A percentile compares a stretch with the other conserved stretches of the same genome.
Evolutionary conservation across 2,329 filamentous ascomycete genomes (phyloP).

Genomic region (Fusarium sp.): DNA sequence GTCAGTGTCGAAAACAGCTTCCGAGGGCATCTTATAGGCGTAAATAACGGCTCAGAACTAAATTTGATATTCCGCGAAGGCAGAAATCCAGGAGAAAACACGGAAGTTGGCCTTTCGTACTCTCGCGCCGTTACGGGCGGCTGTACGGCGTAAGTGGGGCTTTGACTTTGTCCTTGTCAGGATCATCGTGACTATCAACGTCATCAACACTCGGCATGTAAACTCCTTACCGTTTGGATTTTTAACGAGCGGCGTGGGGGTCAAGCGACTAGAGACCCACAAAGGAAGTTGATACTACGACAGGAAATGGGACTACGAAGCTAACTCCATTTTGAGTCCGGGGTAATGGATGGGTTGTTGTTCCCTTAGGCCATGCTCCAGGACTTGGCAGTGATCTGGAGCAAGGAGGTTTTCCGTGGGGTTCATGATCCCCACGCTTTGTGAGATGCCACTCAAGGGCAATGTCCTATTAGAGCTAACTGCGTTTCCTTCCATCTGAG

Average conservation of each 20-base stretch:
- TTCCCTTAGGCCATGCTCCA: not conserved
- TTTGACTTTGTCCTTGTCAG: not conserved
- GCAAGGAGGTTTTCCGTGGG: conserved; percentile 10
- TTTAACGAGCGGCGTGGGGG: not conserved
- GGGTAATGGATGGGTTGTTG: too few relatives aligned
- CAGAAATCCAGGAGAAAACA: too few relatives aligned
- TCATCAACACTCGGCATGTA: not conserved
- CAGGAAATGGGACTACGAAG: too few relatives aligned
- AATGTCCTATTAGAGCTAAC: not conserved
- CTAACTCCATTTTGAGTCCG: too few relatives aligned
- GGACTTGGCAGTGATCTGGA: not conserved
- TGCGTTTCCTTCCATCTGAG: too few relatives aligned
- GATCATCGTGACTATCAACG: not conserved
- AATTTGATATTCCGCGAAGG: too few relatives aligned
- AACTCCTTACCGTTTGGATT: not conserved
- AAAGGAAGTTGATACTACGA: too few relatives aligned
- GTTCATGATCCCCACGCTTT: not conserved
- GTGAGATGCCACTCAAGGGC: not conserved
- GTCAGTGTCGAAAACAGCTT: too few relatives aligned
- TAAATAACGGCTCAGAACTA: too few relatives aligned
- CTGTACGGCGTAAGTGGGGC: not conserved
- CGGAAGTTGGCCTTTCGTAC: too few relatives aligned
- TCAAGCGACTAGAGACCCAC: not conserved
- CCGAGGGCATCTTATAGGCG: too few relatives aligned
- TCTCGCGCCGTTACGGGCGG: too few relatives aligned